Evolutionary conservation across 2,329 filamentous ascomycete species (phyloP), one percentile per base, ranked within the genome.

Genomic region (Apiospora aurea): DNA sequence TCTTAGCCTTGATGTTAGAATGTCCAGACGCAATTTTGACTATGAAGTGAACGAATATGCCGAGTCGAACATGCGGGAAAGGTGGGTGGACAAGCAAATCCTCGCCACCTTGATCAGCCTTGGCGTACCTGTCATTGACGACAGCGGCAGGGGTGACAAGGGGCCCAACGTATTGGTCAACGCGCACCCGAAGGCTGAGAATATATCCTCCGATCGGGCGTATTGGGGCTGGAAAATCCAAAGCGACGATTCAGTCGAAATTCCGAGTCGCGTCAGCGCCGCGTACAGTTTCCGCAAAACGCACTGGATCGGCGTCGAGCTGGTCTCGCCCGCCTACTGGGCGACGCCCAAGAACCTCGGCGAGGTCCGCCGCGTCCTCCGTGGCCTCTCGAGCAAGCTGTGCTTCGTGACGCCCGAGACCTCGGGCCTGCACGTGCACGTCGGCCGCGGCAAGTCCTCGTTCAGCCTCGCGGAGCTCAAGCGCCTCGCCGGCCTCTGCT

Each of bases 401-500:
- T 41, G 43, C 5, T 21, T 68, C 29, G 5, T 68, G 14, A 68
- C 66, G 24, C 66, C 66, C 26, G n/a, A 47, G 2, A 47, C 66
- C 7, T 7, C 16, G 21, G 66, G 66, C 2, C 18, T 68, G 26
- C 66, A 68, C n/a, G 41, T 68, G 6, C 66, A 68, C 66, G 44
- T 68, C n/a, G 43, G 66, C 66, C 66, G 41, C 8, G 66, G 66
- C 8, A 26, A 21, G 10, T 26, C 24, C 6, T 16, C n/a, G n/a
- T 68, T 68, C 44, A 21, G 26, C 24, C 41, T 46, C 41, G 66
- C 0, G n/a, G 66, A 68, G 41, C 66, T 68, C 13, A 44, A 47
- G 66, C 66, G 66, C n/a, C 41, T 68, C 18, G 66, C 66, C n/a
- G 66, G 66, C 26, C 2, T 68, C n/a, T 47, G 41, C 44, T 68